Evolutionary conservation across 371 early-diverging fungal species (phyloP).

Genomic region (Mortierella sp.): DNA sequence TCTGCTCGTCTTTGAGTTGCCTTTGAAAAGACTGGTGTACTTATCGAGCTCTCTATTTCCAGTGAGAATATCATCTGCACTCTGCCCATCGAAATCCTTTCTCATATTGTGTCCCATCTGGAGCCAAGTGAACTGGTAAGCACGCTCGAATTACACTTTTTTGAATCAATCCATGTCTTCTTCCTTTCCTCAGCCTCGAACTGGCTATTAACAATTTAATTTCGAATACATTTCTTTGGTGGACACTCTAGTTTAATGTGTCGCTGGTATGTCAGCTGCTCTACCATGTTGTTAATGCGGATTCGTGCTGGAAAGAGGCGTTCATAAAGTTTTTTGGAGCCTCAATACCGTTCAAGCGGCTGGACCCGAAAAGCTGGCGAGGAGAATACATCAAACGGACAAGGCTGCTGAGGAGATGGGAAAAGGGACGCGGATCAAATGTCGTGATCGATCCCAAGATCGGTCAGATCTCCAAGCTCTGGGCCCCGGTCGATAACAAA

Average conservation of each 20-base stretch:
- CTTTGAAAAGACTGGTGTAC: background rate
- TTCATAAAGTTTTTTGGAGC: slow-evolving; percentile 50
- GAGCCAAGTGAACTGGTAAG: slow-evolving; percentile 47
- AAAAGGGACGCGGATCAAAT: slow-evolving; percentile 45
- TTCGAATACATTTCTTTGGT: background rate
- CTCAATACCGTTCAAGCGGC: slow-evolving; percentile 39
- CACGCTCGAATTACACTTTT: background rate
- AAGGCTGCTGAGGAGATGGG: slow-evolving; percentile 41
- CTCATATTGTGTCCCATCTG: slow-evolving; percentile 43
- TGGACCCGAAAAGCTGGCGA: slow-evolving; percentile 52
- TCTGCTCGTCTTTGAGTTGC: background rate
- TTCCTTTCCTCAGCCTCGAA: no score
- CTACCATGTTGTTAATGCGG: slow-evolving; percentile 49
- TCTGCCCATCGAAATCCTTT: slow-evolving; percentile 37
- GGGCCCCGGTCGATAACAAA: slow-evolving; percentile 19
- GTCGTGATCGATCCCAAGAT: slow-evolving; percentile 36
- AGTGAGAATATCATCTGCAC: slow-evolving; percentile 42
- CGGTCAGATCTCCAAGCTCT: slow-evolving; percentile 30
- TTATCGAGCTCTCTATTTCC: background rate
- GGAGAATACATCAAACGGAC: slow-evolving; percentile 50
- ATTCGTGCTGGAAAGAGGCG: slow-evolving; percentile 52
- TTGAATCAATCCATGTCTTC: no score
- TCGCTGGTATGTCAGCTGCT: slow-evolving; percentile 38
- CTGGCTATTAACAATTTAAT: background rate
- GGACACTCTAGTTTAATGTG: slow-evolving; percentile 15